Evolutionary conservation across 805 yeast genomes (phyloP), one percentile per base, ranked within the genome.

Genomic region (Schwanniomyces yamadae): DNA sequence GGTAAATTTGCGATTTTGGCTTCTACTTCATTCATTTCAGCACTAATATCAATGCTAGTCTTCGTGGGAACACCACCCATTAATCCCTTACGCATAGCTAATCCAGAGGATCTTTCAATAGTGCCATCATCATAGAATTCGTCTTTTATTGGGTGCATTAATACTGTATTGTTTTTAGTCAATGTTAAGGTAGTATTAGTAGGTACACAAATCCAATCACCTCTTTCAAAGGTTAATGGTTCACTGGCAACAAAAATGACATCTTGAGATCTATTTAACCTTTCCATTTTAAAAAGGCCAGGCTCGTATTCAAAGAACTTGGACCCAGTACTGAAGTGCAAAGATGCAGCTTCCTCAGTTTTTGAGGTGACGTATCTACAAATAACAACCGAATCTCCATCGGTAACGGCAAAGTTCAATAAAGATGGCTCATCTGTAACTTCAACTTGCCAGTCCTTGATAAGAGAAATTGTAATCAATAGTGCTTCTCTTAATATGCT

Each of bases 121-220:
- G 24, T 33, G 39, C 83, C 84, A 23, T 72, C 73, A 50, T 84
- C 87, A 61, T 80, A 90, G 63, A 80, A 90, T 59, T 93, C 96
- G 57, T 93, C 98, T 31, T 73, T 66, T 27, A 93, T 85, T 2
- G 99, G 99, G 56, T 90, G 95, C 64, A 93, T 65, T 31, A 93
- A 66, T 3, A 93, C 93, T 1, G 95, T 87, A 57, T 90, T 95
- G 37, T 59, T 60, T 37, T 79, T 81, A 45, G 79, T 81, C 40
- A 93, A 80, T 0, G 96, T 85, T 11, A 93, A 59, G 1, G 83
- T 67, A 3, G 97, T 84, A 57, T 93, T 93, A 1, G 98, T 84
- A 2, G 98, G 98, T 1, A 93, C 95, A 3, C 96, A 82, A 34
- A 91, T 85, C 99, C 99, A 93, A 61, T 93, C 99, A 25, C 90